A percentile compares a stretch with the other conserved stretches of the same genome.
Evolutionary conservation across 441 rosid genomes (phyloP).

Genomic region (Omphalea diandra): DNA sequence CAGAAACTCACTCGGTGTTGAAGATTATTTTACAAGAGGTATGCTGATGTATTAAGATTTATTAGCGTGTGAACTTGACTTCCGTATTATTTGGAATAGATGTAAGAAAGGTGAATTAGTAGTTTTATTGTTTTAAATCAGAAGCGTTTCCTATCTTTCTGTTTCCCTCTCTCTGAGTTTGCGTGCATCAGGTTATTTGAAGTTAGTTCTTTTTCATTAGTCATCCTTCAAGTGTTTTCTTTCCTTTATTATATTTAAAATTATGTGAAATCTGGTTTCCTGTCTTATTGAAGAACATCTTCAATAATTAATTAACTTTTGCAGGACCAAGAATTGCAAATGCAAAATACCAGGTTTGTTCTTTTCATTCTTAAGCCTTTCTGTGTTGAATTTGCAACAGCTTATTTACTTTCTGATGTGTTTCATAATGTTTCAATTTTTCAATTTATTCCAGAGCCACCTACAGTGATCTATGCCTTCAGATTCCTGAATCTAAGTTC

Average conservation of each 20-base stretch:
- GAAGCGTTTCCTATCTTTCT: constrained; percentile 4
- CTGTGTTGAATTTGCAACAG: constrained; percentile 8
- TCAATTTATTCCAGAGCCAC: constrained; percentile 76
- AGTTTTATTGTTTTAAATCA: constrained; percentile 7
- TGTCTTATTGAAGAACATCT: constrained; percentile 20
- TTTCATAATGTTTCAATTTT: constrained; percentile 31
- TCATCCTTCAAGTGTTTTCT: not conserved
- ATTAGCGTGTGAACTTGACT: not conserved
- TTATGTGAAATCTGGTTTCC: constrained; percentile 12
- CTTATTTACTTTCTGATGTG: constrained; percentile 22
- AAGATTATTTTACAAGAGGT: constrained; percentile 85
- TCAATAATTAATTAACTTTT: constrained; percentile 35
- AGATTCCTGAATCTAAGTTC: constrained; percentile 93
- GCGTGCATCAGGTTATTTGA: not conserved
- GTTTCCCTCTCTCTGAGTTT: not conserved
- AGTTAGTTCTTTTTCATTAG: not conserved
- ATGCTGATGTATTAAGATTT: constrained; percentile 28
- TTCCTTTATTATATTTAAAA: not conserved
- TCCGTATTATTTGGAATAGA: not conserved
- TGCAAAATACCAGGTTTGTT: constrained; percentile 73
- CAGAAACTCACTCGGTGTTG: constrained; percentile 80
- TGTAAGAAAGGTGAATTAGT: constrained; percentile 4
- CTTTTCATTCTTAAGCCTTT: constrained; percentile 21
- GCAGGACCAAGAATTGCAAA: constrained; percentile 67
- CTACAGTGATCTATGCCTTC: constrained; percentile 95